Evolutionary conservation across 371 early-diverging fungal species (phyloP).

Genomic region (Mucor ambiguus): DNA sequence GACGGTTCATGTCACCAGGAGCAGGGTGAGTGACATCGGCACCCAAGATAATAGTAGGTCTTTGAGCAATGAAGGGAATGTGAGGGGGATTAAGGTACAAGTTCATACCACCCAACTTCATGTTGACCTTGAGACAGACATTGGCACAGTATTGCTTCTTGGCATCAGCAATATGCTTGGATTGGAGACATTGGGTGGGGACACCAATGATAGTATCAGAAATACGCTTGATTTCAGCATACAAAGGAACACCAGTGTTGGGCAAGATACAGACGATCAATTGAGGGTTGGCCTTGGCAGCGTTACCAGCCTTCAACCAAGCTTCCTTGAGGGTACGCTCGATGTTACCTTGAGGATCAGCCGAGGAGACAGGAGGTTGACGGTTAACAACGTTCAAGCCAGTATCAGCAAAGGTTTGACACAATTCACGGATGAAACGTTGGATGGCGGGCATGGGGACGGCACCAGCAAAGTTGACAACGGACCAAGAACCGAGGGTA

Average conservation of each 20-base stretch:
- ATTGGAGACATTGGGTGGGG: constrained; percentile 91
- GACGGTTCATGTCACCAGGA: constrained; percentile 72
- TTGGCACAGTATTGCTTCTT: constrained; percentile 77
- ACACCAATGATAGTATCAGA: constrained; percentile 91
- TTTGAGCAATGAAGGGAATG: constrained; percentile 64
- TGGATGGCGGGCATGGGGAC: constrained; percentile 43
- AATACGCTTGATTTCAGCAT: constrained; percentile 94
- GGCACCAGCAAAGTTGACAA: constrained; percentile 63
- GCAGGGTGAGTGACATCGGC: constrained; percentile 94
- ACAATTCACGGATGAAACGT: constrained; percentile 61
- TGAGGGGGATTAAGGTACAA: constrained; percentile 46
- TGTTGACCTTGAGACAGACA: constrained; percentile 87
- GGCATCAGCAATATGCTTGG: constrained; percentile 68
- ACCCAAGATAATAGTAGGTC: constrained; percentile 92
- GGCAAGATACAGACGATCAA: constrained; percentile 83
- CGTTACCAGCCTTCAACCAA: constrained; percentile 71
- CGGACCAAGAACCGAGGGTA: constrained; percentile 82
- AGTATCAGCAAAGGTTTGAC: constrained; percentile 59
- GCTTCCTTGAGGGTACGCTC: constrained; percentile 71
- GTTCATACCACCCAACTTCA: constrained; percentile 87
- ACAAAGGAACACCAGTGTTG: constrained; percentile 83
- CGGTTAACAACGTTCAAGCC: constrained; percentile 64
- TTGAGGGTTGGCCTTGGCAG: constrained; percentile 76
- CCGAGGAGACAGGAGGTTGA: constrained; percentile 69
- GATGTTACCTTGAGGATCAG: constrained; percentile 69